Conservation (phyloP, 2,329 filamentous ascomycete genomes). For the Fusarium verticillioides region DNA sequence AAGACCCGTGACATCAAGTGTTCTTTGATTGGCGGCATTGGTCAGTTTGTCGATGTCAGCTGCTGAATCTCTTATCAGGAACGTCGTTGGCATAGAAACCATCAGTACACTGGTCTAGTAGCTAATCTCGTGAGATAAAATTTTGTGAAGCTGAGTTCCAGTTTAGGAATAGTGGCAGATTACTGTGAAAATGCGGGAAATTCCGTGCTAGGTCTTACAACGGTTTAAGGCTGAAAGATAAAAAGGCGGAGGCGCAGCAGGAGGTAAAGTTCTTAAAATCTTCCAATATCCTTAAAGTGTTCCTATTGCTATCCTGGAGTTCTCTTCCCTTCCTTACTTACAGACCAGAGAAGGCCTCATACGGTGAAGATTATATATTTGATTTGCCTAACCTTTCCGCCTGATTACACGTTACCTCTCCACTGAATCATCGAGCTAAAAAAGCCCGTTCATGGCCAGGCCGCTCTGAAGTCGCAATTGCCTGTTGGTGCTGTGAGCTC, state of each 20-base stretch:
- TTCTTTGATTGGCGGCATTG: not conserved
- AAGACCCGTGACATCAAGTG: not conserved
- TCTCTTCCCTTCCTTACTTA: rapidly evolving
- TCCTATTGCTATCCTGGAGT: rapidly evolving
- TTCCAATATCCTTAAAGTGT: too few relatives aligned
- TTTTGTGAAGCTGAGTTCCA: not conserved
- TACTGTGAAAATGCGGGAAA: not conserved
- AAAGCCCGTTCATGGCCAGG: not conserved
- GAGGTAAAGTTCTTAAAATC: not conserved
- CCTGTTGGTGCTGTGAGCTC: not conserved
- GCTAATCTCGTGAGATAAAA: not conserved
- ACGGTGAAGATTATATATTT: rapidly evolving
- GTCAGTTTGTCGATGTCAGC: not conserved
- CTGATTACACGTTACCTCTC: not conserved
- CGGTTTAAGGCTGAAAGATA: not conserved
- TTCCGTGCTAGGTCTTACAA: not conserved
- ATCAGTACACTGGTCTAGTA: not conserved
- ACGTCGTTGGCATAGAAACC: not conserved
- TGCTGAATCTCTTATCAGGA: not conserved
- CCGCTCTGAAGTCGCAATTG: not conserved
- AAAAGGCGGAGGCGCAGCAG: not conserved
- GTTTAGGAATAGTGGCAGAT: not conserved
- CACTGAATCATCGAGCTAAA: not conserved
- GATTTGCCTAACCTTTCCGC: not conserved
- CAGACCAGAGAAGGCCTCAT: rapidly evolving